phyloP scores from a whole-genome alignment of 768 basidiomycete genomes.

The Amanita phalloides region DNA sequence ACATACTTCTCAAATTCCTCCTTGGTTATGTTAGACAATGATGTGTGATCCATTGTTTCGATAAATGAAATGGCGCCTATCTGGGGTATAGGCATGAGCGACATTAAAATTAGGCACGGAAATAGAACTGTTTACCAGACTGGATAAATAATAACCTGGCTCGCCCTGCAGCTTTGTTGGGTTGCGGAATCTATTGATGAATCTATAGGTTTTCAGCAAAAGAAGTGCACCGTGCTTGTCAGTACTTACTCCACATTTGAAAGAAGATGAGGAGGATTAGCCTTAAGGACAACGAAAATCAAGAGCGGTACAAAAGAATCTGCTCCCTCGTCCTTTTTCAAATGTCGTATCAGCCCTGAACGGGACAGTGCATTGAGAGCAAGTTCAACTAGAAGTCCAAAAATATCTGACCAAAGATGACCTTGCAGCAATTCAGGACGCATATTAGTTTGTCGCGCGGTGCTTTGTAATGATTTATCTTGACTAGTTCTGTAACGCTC shows the following conservation, averaged over 20 bases:
- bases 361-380: conserved; percentile 3
- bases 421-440: conserved; percentile 95
- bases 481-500: conserved; percentile 61
- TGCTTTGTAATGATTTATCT: conserved; percentile 98
- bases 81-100: conserved; percentile 24
- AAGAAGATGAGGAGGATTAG: conserved; percentile 88
- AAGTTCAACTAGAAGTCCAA: conserved; percentile 1
- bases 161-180: conserved; percentile 87
- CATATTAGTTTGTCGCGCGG: conserved; percentile 98
- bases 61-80: conserved; percentile 97
- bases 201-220: conserved; percentile 33
- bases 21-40: conserved; percentile 87
- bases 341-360: conserved; percentile 80
- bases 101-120: background rate
- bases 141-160: conserved; percentile 94
- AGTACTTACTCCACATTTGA: conserved; percentile 86
- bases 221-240: background rate
- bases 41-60: conserved; percentile 95
- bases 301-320: conserved; percentile 93
- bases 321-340: conserved; percentile 77
- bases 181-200: conserved; percentile 91
- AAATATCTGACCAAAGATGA: conserved; percentile 78
- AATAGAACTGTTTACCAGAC: conserved; percentile 50
- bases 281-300: conserved; percentile 86
- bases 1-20: conserved; percentile 80